These are phyloP conservation scores for Stagonosporopsis cucurbitacearum DNA, from an alignment of 2,329 filamentous ascomycete genomes.

Conservation along the genomic window DNA sequence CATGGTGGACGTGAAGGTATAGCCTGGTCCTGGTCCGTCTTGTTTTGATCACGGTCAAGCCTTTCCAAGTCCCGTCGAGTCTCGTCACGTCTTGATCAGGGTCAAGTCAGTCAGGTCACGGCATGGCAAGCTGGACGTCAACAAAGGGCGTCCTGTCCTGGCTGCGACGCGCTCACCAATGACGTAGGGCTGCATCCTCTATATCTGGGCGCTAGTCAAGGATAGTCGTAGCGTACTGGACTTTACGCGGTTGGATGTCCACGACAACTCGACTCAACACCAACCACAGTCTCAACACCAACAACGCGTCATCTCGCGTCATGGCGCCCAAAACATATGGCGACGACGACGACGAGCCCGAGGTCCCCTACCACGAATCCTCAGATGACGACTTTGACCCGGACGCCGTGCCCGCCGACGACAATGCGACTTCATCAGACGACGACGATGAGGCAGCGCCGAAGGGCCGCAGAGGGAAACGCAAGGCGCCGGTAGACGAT, in stretches of 20 bases:
- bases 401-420: conserved; percentile 59
- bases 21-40: too few relatives aligned
- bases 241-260: conserved; percentile 21
- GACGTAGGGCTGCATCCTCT: conserved; percentile 25
- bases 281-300: neutral
- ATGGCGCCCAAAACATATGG: conserved; percentile 40
- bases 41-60: too few relatives aligned
- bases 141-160: conserved; percentile 22
- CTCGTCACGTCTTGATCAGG: too few relatives aligned
- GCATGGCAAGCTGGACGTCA: neutral
- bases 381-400: conserved; percentile 79
- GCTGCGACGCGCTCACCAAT: conserved; percentile 28
- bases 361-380: conserved; percentile 64
- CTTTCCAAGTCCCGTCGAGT: too few relatives aligned
- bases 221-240: conserved; percentile 18
- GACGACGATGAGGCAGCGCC: conserved; percentile 39
- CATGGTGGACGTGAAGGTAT: conserved; percentile 1
- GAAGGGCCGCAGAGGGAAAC: conserved; percentile 37
- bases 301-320: conserved; percentile 5
- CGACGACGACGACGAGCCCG: conserved; percentile 37
- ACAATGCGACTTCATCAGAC: conserved; percentile 59
- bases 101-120: too few relatives aligned
- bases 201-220: conserved; percentile 21
- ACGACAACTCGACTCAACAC: too few relatives aligned
- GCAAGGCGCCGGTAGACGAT: conserved; percentile 40